Evolutionary conservation across 192 early-diverging fungal genomes (phyloP).

Genomic region (Coemansia sp.): DNA sequence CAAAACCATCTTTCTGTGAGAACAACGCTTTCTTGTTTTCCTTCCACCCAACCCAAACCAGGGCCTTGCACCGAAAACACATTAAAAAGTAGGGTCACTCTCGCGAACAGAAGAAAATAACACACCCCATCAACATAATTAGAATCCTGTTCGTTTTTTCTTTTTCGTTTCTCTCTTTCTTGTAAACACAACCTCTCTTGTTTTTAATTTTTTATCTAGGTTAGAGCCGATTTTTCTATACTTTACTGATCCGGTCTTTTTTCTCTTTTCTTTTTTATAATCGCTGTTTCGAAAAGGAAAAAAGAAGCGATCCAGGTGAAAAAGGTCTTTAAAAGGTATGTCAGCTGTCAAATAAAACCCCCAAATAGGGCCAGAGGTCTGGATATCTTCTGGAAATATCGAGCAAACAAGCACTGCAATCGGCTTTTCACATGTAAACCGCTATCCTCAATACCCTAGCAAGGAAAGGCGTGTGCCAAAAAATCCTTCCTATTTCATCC

Average conservation of each 20-base stretch:
- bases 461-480: background rate
- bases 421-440: conserved; percentile 3
- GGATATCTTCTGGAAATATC: background rate
- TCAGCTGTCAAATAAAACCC: background rate
- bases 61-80: background rate
- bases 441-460: conserved; percentile 5
- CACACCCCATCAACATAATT: background rate
- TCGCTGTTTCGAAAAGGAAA: background rate
- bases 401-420: background rate
- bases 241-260: background rate
- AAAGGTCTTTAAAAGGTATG: conserved; percentile 3
- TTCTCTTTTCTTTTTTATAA: background rate
- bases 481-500: background rate
- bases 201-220: background rate
- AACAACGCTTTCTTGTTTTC: background rate
- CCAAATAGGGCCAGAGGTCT: background rate
- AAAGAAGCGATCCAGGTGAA: conserved; percentile 5
- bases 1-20: background rate
- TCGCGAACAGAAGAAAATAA: background rate
- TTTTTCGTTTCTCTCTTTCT: background rate
- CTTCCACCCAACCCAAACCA: background rate
- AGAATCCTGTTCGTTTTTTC: background rate
- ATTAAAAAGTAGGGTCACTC: too few species aligned
- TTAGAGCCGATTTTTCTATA: conserved; percentile 4
- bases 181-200: background rate